Evolutionary conservation across 805 yeast species (phyloP).

Genomic region (Ogataea trehalophila): DNA sequence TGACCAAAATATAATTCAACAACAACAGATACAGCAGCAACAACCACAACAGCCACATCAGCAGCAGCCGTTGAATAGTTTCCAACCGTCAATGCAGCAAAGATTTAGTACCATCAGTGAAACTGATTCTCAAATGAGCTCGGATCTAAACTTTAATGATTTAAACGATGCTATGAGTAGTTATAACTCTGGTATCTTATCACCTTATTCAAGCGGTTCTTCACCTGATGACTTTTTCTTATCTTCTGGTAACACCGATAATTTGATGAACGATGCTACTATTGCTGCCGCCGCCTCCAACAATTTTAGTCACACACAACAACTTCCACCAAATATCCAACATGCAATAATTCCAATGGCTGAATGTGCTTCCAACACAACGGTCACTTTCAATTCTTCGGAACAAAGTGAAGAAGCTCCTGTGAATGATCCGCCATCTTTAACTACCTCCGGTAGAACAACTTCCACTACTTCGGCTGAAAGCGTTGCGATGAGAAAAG

Average conservation of each 20-base stretch:
- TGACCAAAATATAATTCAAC: conserved; percentile 2
- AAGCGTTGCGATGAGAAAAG: background rate
- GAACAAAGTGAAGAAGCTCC: background rate
- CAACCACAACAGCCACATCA: conserved; percentile 7
- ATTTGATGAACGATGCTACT: conserved; percentile 1
- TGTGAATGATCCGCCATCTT: conserved; percentile 5
- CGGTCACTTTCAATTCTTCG: conserved; percentile 23
- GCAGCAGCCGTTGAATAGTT: conserved; percentile 1
- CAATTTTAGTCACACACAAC: background rate
- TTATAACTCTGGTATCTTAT: conserved; percentile 26
- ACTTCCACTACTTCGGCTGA: conserved; percentile 11
- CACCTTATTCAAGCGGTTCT: conserved; percentile 34
- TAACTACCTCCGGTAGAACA: conserved; percentile 12
- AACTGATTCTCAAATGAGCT: conserved; percentile 17
- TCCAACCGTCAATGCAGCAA: conserved; percentile 3
- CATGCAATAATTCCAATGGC: conserved; percentile 23
- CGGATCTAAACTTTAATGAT: conserved; percentile 28
- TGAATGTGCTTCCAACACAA: conserved; percentile 25
- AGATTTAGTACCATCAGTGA: conserved; percentile 18
- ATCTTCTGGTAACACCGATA: conserved; percentile 6
- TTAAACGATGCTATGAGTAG: conserved; percentile 29
- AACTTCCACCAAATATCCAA: conserved; percentile 2
- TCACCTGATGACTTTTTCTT: conserved; percentile 34
- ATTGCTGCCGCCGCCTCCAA: background rate
- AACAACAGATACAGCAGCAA: conserved; percentile 2